Conservation (phyloP, 306 rosid genomes). For the Vicia sativa region DNA sequence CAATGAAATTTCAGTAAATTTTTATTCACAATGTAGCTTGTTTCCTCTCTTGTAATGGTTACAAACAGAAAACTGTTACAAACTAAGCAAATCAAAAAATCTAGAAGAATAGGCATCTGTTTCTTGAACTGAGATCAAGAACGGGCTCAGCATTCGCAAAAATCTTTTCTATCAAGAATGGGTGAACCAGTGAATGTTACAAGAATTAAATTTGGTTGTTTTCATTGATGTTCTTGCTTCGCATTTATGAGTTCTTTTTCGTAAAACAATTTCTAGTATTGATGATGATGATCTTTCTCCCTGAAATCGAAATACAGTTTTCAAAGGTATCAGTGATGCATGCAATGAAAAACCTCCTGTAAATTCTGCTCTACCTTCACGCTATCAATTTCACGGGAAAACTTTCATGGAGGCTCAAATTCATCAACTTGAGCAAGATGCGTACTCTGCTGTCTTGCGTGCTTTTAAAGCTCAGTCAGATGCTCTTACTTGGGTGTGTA, state of each 20-base stretch:
- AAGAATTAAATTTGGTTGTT: constrained; percentile 11
- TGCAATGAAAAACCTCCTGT: constrained; percentile 60
- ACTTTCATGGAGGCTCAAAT: constrained; percentile 79
- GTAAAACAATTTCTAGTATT: constrained; percentile 52
- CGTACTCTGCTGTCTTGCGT: constrained; percentile 88
- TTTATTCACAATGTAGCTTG: background rate
- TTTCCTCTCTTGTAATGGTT: background rate
- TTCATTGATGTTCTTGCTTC: constrained; percentile 8
- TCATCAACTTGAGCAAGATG: constrained; percentile 93
- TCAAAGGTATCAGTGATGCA: constrained; percentile 47
- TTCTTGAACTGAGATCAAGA: constrained; percentile 15
- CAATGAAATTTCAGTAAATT: background rate
- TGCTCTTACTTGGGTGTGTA: constrained; percentile 98
- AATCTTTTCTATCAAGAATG: constrained; percentile 9
- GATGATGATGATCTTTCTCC: constrained; percentile 66
- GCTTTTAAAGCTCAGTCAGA: constrained; percentile 98
- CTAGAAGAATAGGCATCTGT: constrained; percentile 1
- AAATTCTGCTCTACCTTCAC: constrained; percentile 39
- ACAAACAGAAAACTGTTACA: background rate
- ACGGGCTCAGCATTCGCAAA: no score
- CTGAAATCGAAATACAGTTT: constrained; percentile 65
- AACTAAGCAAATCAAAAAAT: background rate
- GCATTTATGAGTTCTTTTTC: background rate
- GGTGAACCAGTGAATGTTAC: background rate
- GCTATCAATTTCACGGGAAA: background rate